Conservation (phyloP, 2,329 filamentous ascomycete genomes). For the Pyrenochaeta sp. region DNA sequence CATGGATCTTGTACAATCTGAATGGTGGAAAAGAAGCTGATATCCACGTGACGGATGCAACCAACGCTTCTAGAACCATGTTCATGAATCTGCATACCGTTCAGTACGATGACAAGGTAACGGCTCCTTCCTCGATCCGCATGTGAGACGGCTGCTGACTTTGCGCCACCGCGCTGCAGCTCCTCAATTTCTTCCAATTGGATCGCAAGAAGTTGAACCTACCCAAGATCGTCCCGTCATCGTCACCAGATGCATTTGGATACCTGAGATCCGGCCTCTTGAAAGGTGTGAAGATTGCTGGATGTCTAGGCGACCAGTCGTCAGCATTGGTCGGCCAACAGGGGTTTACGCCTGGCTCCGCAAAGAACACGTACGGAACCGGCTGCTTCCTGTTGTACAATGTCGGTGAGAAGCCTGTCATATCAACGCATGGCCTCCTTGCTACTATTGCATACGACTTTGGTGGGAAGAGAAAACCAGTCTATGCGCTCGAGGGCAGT, state of each 20-base stretch:
- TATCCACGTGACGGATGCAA: slow-evolving; percentile 82
- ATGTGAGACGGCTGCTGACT: too few relatives aligned
- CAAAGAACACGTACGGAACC: slow-evolving; percentile 92
- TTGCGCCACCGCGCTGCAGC: too few relatives aligned
- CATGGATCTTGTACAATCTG: slow-evolving; percentile 85
- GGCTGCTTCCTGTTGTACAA: slow-evolving; percentile 92
- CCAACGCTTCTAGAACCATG: slow-evolving; percentile 91
- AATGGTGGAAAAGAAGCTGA: slow-evolving; percentile 74
- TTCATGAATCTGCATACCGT: slow-evolving; percentile 77
- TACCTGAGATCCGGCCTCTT: slow-evolving; percentile 69
- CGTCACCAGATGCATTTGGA: slow-evolving; percentile 76
- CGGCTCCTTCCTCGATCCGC: too few relatives aligned
- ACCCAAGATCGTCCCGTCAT: slow-evolving; percentile 84
- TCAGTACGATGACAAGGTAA: too few relatives aligned
- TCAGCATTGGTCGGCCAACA: slow-evolving; percentile 86
- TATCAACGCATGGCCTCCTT: slow-evolving; percentile 82
- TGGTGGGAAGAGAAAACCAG: slow-evolving; percentile 68
- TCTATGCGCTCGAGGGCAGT: slow-evolving; percentile 84
- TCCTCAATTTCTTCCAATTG: slow-evolving; percentile 81
- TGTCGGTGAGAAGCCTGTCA: slow-evolving; percentile 82
- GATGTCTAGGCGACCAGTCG: slow-evolving; percentile 86
- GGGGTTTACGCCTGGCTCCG: slow-evolving; percentile 80
- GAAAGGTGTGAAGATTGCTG: slow-evolving; percentile 76
- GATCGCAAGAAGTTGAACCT: slow-evolving; percentile 74
- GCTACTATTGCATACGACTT: slow-evolving; percentile 91